Conservation (phyloP, 495 filamentous ascomycete species). For the Cudoniella acicularis region DNA sequence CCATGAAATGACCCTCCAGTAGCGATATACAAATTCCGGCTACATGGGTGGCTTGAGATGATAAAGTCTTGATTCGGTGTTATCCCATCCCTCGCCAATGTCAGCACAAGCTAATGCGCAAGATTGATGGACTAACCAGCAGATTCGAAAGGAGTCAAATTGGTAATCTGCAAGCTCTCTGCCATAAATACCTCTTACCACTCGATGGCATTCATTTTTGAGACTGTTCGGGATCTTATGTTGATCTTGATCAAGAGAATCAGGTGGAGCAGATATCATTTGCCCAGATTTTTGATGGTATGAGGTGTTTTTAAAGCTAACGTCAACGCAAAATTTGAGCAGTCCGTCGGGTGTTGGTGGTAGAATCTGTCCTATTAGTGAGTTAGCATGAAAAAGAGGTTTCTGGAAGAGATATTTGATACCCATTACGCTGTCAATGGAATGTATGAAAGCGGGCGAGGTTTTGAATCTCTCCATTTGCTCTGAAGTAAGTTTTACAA, state of each 20-base stretch:
- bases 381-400: neutral
- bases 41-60: constrained; percentile 50
- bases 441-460: constrained; percentile 25
- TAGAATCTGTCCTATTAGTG: constrained; percentile 12
- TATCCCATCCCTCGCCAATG: constrained; percentile 19
- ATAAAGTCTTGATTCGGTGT: constrained; percentile 53
- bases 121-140: constrained; percentile 15
- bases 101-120: neutral
- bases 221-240: constrained; percentile 8
- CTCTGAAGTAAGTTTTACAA: constrained; percentile 31
- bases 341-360: constrained; percentile 9
- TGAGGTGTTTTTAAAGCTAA: constrained; percentile 18
- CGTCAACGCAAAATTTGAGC: constrained; percentile 18
- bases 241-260: constrained; percentile 6
- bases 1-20: constrained; percentile 47
- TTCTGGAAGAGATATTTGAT: neutral
- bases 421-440: constrained; percentile 7
- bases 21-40: constrained; percentile 41
- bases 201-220: constrained; percentile 8
- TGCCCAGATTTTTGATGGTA: constrained; percentile 6
- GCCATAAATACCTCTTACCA: constrained; percentile 14
- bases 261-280: constrained; percentile 17
- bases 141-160: constrained; percentile 21
- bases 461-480: constrained; percentile 26
- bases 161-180: constrained; percentile 5